Evolutionary conservation across 805 yeast species (phyloP).

Genomic region (Barnettozyma pratensis): DNA sequence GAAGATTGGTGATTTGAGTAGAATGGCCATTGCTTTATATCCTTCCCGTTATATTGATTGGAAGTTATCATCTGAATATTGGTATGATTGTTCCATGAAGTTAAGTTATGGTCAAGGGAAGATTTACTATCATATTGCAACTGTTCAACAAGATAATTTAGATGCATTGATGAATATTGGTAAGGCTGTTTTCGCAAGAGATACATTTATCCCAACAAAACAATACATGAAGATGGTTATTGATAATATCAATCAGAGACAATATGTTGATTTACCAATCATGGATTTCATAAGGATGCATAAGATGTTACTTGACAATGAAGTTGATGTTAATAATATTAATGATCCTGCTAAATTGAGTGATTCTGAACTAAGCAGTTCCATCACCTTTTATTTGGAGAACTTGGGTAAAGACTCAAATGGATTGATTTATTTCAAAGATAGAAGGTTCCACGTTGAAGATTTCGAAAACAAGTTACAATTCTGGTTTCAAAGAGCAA

Average conservation of each 20-base stretch:
- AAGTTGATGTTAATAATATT: slow-evolving; percentile 46
- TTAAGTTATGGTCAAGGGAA: slow-evolving; percentile 81
- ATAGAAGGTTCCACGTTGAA: slow-evolving; percentile 16
- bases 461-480: slow-evolving; percentile 34
- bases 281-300: slow-evolving; percentile 27
- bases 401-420: slow-evolving; percentile 40
- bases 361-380: slow-evolving; percentile 36
- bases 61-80: slow-evolving; percentile 76
- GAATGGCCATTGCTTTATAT: slow-evolving; percentile 85
- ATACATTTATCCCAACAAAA: slow-evolving; percentile 79
- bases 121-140: slow-evolving; percentile 80
- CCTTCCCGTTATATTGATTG: slow-evolving; percentile 79
- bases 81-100: slow-evolving; percentile 74
- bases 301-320: slow-evolving; percentile 21
- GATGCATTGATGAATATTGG: slow-evolving; percentile 80
- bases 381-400: slow-evolving; percentile 5
- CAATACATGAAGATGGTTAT: slow-evolving; percentile 74
- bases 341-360: slow-evolving; percentile 29
- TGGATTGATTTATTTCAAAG: slow-evolving; percentile 55
- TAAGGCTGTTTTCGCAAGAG: slow-evolving; percentile 72
- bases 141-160: slow-evolving; percentile 66
- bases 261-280: slow-evolving; percentile 34
- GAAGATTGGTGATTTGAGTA: slow-evolving; percentile 76
- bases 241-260: slow-evolving; percentile 62
- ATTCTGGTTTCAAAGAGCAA: slow-evolving; percentile 74